Evolutionary conservation across 176 grass and related monocot species (phyloP).

Genomic region (Oryza glaberrima): DNA sequence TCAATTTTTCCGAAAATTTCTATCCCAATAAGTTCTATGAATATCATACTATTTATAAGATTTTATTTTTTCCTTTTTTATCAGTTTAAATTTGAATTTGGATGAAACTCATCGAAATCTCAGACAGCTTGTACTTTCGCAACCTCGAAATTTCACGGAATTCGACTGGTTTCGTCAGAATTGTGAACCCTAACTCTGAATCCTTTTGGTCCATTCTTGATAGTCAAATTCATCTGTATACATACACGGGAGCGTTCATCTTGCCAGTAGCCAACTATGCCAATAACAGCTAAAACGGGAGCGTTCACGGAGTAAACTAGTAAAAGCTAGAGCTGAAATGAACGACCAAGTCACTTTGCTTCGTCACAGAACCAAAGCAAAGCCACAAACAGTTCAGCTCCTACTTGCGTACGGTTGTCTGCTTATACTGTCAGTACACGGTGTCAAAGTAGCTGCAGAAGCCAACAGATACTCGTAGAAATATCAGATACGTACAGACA

Average conservation of each 20-base stretch:
- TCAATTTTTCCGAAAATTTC: too few species aligned
- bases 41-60: too few species aligned
- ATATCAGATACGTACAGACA: not conserved
- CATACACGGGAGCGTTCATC: not conserved
- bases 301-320: not conserved
- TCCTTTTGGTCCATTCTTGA: not conserved
- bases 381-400: not conserved
- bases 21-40: too few species aligned
- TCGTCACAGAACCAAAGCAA: not conserved
- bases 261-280: not conserved
- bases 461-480: not conserved
- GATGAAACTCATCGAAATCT: too few species aligned
- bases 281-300: not conserved
- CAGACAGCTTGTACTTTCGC: too few species aligned
- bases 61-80: too few species aligned
- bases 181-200: not conserved
- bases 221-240: slow-evolving; percentile 3
- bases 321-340: not conserved
- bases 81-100: too few species aligned
- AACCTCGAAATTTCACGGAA: too few species aligned
- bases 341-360: not conserved
- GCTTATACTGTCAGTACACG: not conserved
- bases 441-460: slow-evolving; percentile 15
- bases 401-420: not conserved
- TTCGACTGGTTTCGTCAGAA: too few species aligned